Base-by-base conservation (phyloP, 108 stramenopile genomes). In the Fragilariopsis cylindrus region DNA sequence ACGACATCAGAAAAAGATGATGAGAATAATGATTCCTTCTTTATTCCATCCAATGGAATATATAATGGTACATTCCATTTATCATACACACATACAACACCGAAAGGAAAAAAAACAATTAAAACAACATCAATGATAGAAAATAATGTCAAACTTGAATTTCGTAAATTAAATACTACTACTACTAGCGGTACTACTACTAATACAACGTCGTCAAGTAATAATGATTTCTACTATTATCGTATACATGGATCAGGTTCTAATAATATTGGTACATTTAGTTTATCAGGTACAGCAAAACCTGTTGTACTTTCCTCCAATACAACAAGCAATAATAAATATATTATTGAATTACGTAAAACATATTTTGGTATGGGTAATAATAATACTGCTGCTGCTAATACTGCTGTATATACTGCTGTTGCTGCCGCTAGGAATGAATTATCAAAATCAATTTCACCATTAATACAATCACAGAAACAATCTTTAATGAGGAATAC, bases 191-290 rank as follows among this genome's bases (percentile, higher is more conserved):
- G 30, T 2, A 30, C 30, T 30, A 30, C 30, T 30, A 30, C 30
- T 30, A 30, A 30, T 30, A 30, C 30, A 30, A 30, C 30, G 30
- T 30, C 30, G 30, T 30, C 30, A 30, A 30, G 30, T 30, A 30
- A 30, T 30, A 30, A 30, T 30, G 30, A 30, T 30, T 30, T 30
- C 30, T 30, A 30, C 30, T 15, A 19, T 9, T 63, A 63, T 15
- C 62, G 62, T 3, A n/a, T 63, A 42, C 43, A 63, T 42, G 62
- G 62, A n/a, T 63, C 42, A 5, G 62, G 62, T 42, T 45, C 41
- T 8, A 63, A 63, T 40, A n/a, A 11, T 4, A 12, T 63, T 7
- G 62, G 62, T 45, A 4, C 40, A n/a, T 63, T 63, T 63, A 13
- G 15, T 7, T 40, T 63, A 9, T 13, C 43, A n/a, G 62, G 62